phyloP scores from a whole-genome alignment of 805 yeast species.

The Ascoidea tarda region DNA sequence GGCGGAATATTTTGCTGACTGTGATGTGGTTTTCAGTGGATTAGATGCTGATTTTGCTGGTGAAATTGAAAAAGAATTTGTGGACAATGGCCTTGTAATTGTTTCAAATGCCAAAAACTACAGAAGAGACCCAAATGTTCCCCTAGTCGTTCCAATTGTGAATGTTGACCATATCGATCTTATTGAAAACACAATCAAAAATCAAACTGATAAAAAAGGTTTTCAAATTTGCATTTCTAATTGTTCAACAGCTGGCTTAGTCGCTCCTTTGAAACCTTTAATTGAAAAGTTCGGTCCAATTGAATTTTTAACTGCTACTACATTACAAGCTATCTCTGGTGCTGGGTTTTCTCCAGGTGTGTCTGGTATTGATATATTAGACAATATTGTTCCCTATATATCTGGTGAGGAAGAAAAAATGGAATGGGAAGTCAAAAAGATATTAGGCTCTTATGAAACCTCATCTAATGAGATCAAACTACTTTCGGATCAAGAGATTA shows the following conservation, averaged over 20 bases:
- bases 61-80: conserved; percentile 74
- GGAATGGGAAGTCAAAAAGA: conserved; percentile 96
- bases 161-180: conserved; percentile 82
- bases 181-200: conserved; percentile 41
- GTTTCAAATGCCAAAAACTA: conserved; percentile 95
- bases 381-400: conserved; percentile 89
- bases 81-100: conserved; percentile 67
- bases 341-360: conserved; percentile 98
- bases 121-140: conserved; percentile 78
- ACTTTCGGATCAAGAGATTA: conserved; percentile 54
- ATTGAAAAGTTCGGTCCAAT: conserved; percentile 85
- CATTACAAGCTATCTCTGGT: conserved; percentile 95
- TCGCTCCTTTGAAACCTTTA: conserved; percentile 92
- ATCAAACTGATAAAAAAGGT: conserved; percentile 54
- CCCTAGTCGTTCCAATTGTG: conserved; percentile 88
- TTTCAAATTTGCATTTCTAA: conserved; percentile 90
- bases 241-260: conserved; percentile 97
- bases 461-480: conserved; percentile 42
- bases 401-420: conserved; percentile 97
- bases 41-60: conserved; percentile 91
- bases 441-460: conserved; percentile 49
- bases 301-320: conserved; percentile 74
- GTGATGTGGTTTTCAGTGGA: conserved; percentile 93
- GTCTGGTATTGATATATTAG: conserved; percentile 86
- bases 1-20: conserved; percentile 62